Percentiles rank a stretch among this genome's conserved stretches.
Evolutionary conservation across 352 stramenopile genomes (phyloP).

Genomic region (Lagenidium giganteum): DNA sequence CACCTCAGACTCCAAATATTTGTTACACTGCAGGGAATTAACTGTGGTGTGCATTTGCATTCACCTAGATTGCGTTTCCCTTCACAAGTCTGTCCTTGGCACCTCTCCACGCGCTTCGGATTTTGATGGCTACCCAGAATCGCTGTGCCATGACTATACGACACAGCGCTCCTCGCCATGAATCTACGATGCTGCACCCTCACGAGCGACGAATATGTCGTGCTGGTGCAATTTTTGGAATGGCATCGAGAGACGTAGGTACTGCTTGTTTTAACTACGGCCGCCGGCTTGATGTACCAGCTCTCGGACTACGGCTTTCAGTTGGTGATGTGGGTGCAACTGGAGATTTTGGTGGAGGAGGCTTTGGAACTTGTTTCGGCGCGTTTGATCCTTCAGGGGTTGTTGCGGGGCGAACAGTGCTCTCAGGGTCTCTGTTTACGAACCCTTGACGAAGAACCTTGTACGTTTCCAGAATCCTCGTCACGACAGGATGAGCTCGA

Average conservation of each 20-base stretch:
- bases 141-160: slow-evolving; percentile 6
- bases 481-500: slow-evolving; percentile 45
- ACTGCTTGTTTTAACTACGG: too few species aligned
- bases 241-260: too few species aligned
- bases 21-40: too few species aligned
- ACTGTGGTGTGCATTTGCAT: too few species aligned
- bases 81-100: too few species aligned
- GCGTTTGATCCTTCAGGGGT: background rate
- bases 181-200: slow-evolving; percentile 41
- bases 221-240: slow-evolving; percentile 16
- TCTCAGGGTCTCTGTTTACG: slow-evolving; percentile 38
- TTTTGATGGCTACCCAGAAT: slow-evolving; percentile 9
- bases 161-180: slow-evolving; percentile 20
- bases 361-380: background rate
- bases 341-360: slow-evolving; percentile 2
- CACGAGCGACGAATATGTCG: slow-evolving; percentile 34
- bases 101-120: slow-evolving; percentile 22
- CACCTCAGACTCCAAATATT: too few species aligned
- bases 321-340: background rate
- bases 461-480: slow-evolving; percentile 59
- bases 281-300: too few species aligned
- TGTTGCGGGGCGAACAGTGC: background rate
- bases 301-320: slow-evolving; percentile 14
- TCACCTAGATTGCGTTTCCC: too few species aligned
- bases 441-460: slow-evolving; percentile 69